Percentiles rank a stretch among this genome's conserved stretches.
phyloP scores from a whole-genome alignment of 495 filamentous ascomycete species.

The Talaromyces stipitatus region DNA sequence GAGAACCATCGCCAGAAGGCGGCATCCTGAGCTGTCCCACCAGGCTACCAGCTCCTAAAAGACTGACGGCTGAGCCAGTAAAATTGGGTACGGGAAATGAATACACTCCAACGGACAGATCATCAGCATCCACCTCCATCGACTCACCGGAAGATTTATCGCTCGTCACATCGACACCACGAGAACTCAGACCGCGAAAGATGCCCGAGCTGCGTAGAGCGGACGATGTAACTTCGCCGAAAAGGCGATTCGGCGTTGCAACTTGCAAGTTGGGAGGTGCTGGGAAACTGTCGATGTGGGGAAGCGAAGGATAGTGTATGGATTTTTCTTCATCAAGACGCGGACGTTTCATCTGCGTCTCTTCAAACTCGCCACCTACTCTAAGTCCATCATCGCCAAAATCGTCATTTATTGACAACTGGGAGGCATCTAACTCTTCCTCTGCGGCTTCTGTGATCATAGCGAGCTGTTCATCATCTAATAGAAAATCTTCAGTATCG shows the following conservation, averaged over 20 bases:
- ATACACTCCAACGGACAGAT: slow-evolving; percentile 30
- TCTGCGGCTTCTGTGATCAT: slow-evolving; percentile 41
- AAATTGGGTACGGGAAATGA: slow-evolving; percentile 34
- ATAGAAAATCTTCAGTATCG: slow-evolving; percentile 36
- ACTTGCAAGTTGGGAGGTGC: slow-evolving; percentile 18
- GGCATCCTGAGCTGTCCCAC: slow-evolving; percentile 63
- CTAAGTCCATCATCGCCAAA: slow-evolving; percentile 16
- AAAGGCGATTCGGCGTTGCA: slow-evolving; percentile 47
- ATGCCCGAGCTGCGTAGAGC: slow-evolving; percentile 58
- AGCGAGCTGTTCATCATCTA: slow-evolving; percentile 39
- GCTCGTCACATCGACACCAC: slow-evolving; percentile 27
- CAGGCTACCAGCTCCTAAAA: slow-evolving; percentile 60
- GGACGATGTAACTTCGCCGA: slow-evolving; percentile 72
- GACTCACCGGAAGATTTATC: slow-evolving; percentile 33
- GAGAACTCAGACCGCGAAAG: slow-evolving; percentile 21
- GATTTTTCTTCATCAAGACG: slow-evolving; percentile 22
- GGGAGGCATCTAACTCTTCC: slow-evolving; percentile 54
- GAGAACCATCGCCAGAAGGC: slow-evolving; percentile 33
- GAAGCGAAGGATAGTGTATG: slow-evolving; percentile 36
- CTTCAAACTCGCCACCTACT: slow-evolving; percentile 1
- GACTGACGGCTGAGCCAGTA: slow-evolving; percentile 44
- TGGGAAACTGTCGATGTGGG: slow-evolving; percentile 31
- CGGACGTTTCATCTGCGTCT: slow-evolving; percentile 31
- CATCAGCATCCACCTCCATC: slow-evolving; percentile 27
- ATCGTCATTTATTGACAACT: slow-evolving; percentile 46